phyloP scores from a whole-genome alignment of 163 green algal species.

The Trebouxia gelatinosa region DNA sequence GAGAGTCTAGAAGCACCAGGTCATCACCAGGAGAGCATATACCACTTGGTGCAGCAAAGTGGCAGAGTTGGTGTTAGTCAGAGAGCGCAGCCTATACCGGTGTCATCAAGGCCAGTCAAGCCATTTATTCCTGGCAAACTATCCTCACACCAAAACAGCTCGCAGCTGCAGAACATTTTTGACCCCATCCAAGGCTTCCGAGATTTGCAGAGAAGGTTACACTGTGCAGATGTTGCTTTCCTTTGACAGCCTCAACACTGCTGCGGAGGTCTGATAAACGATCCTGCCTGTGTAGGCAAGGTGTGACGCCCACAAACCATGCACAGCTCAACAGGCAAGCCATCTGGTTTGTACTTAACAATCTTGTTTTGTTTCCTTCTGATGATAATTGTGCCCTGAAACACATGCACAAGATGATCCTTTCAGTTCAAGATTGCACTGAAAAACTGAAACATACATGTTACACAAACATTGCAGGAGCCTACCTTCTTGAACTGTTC shows the following conservation, averaged over 20 bases:
- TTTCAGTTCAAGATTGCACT: background rate
- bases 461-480: background rate
- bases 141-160: conserved; percentile 31
- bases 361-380: conserved; percentile 40
- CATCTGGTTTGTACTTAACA: conserved; percentile 53
- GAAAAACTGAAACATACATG: background rate
- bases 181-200: conserved; percentile 23
- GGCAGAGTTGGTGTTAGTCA: background rate
- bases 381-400: conserved; percentile 76
- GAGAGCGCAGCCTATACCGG: background rate
- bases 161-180: conserved; percentile 27
- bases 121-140: background rate
- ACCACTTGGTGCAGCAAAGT: conserved; percentile 10
- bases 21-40: conserved; percentile 2
- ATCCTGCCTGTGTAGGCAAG: conserved; percentile 7
- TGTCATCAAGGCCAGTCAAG: background rate
- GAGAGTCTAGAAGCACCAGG: background rate
- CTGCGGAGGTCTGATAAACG: background rate
- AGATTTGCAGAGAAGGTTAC: conserved; percentile 11
- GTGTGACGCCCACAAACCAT: conserved; percentile 21
- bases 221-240: background rate
- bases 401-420: background rate
- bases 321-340: conserved; percentile 31
- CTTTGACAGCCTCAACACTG: background rate
- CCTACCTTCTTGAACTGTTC: conserved; percentile 83